These are phyloP conservation scores for Penicillium cataractarum DNA, from an alignment of 495 filamentous ascomycete genomes.

Conservation along the genomic window DNA sequence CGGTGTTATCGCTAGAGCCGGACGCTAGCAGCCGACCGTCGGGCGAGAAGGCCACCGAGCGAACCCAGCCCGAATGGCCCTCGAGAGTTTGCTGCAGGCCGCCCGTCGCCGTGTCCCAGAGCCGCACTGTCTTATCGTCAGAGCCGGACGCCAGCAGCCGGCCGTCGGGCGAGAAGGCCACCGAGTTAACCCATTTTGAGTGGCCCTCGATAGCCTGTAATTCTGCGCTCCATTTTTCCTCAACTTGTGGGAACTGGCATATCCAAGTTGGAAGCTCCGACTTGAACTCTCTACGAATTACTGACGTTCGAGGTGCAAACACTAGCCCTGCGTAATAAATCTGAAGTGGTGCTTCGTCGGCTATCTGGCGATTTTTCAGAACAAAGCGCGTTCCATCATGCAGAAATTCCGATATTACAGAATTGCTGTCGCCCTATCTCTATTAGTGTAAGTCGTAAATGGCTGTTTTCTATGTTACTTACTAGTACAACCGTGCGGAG, in stretches of 20 bases:
- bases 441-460: not conserved
- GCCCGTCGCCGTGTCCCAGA: conserved; percentile 45
- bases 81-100: not conserved
- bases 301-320: conserved; percentile 37
- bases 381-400: conserved; percentile 43
- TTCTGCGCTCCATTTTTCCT: conserved; percentile 11
- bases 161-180: conserved; percentile 2
- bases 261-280: conserved; percentile 16
- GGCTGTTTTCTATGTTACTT: conserved; percentile 4
- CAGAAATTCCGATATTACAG: conserved; percentile 17
- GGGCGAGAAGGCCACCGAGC: conserved; percentile 27
- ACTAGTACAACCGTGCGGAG: conserved; percentile 1
- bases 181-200: not conserved
- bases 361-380: conserved; percentile 7
- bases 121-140: not conserved
- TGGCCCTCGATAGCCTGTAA: conserved; percentile 6
- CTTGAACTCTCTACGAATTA: conserved; percentile 11
- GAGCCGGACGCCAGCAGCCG: conserved; percentile 1
- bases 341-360: conserved; percentile 28
- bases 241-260: conserved; percentile 11
- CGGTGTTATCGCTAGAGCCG: conserved; percentile 31
- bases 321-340: conserved; percentile 34
- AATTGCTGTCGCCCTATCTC: conserved; percentile 11
- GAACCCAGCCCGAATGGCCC: conserved; percentile 20
- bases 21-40: conserved; percentile 34